Conservation (phyloP, 2,329 filamentous ascomycete species). For the Paecilomyces dactylethromorphus region DNA sequence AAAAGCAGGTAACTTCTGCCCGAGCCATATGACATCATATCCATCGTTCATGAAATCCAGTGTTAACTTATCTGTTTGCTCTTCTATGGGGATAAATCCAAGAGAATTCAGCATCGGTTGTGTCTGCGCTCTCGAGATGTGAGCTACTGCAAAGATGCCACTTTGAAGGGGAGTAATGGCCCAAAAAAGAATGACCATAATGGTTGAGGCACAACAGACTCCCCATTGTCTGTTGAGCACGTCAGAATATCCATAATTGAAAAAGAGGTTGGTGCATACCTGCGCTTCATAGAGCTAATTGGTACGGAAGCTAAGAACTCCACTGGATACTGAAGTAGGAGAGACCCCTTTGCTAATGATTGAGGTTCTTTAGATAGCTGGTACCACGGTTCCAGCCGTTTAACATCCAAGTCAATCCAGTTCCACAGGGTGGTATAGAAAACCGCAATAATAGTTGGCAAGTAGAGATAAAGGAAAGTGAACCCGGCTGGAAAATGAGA, state of each 20-base stretch:
- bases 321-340: slow-evolving; percentile 51
- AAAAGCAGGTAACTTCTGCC: slow-evolving; percentile 7
- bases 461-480: slow-evolving; percentile 42
- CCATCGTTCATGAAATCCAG: slow-evolving; percentile 37
- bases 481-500: slow-evolving; percentile 29
- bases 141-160: slow-evolving; percentile 44
- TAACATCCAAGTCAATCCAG: slow-evolving; percentile 55
- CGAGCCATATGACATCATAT: slow-evolving; percentile 36
- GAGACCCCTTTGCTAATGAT: slow-evolving; percentile 37
- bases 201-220: slow-evolving; percentile 42
- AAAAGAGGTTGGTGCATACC: slow-evolving; percentile 11
- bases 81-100: slow-evolving; percentile 14
- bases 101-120: slow-evolving; percentile 14
- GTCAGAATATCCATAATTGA: slow-evolving; percentile 2
- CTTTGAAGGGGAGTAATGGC: slow-evolving; percentile 50
- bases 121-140: slow-evolving; percentile 14
- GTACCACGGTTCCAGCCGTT: slow-evolving; percentile 55
- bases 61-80: slow-evolving; percentile 26
- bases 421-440: slow-evolving; percentile 52
- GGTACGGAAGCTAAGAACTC: slow-evolving; percentile 42
- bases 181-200: slow-evolving; percentile 50
- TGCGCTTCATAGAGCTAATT: slow-evolving; percentile 28
- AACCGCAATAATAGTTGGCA: slow-evolving; percentile 50
- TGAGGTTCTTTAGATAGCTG: slow-evolving; percentile 47
- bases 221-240: slow-evolving; percentile 44